Conservation (phyloP, 2,329 filamentous ascomycete genomes). For the Bipolaris zeicola region DNA sequence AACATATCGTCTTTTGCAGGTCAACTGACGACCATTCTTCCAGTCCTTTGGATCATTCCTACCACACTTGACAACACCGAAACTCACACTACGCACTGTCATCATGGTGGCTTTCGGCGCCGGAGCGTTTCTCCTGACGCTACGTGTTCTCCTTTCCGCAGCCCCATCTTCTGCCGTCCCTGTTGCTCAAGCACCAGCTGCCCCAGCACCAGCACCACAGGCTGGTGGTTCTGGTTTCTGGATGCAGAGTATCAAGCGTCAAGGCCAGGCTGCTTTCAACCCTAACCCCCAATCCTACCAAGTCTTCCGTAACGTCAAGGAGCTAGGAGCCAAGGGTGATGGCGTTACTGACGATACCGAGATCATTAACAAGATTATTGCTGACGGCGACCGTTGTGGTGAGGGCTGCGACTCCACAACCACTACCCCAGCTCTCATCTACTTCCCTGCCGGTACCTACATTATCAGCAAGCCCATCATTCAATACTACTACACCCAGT, state of each 20-base stretch:
- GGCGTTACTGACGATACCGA: slow-evolving; percentile 80
- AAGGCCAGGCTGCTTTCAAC: slow-evolving; percentile 71
- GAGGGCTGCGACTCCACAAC: slow-evolving; percentile 82
- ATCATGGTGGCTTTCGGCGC: slow-evolving; percentile 49
- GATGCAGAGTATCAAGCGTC: slow-evolving; percentile 71
- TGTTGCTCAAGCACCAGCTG: slow-evolving; percentile 30
- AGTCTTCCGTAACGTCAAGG: slow-evolving; percentile 58
- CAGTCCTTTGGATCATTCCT: slow-evolving; percentile 29
- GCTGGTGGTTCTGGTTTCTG: slow-evolving; percentile 62
- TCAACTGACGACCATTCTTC: slow-evolving; percentile 33
- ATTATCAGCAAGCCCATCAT: slow-evolving; percentile 78
- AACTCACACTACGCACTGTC: slow-evolving; percentile 27
- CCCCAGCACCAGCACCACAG: slow-evolving; percentile 18
- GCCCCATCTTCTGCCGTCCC: slow-evolving; percentile 38
- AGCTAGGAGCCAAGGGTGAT: slow-evolving; percentile 58
- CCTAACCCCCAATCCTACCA: slow-evolving; percentile 63
- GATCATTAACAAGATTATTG: slow-evolving; percentile 85
- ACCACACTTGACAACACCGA: slow-evolving; percentile 18
- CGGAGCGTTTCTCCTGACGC: slow-evolving; percentile 45
- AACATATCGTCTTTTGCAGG: slow-evolving; percentile 33
- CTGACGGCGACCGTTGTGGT: slow-evolving; percentile 79
- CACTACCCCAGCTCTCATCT: slow-evolving; percentile 81
- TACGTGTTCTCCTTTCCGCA: slow-evolving; percentile 44
- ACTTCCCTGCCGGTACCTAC: slow-evolving; percentile 90
- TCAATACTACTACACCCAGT: slow-evolving; percentile 91